Conservation (phyloP, 139 green algal genomes). For the Chlorella ohadii region DNA sequence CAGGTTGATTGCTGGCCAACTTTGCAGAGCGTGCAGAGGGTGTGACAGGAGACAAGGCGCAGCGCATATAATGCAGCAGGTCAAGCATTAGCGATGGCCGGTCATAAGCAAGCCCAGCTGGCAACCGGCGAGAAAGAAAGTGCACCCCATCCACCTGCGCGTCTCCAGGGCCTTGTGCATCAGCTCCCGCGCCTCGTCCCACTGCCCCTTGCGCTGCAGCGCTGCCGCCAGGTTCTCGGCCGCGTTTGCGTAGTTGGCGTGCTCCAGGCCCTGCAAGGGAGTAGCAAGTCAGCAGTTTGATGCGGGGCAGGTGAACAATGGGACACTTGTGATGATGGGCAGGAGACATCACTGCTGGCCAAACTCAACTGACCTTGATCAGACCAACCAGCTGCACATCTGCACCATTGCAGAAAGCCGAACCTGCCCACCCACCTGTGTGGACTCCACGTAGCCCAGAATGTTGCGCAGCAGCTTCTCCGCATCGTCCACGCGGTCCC, state of each 20-base stretch:
- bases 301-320: not conserved
- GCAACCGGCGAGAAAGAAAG: no score
- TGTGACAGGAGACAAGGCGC: no score
- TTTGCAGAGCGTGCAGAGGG: no score
- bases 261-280: constrained; percentile 38
- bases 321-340: no score
- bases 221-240: constrained; percentile 32
- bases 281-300: no score
- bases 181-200: constrained; percentile 28
- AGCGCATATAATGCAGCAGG: no score
- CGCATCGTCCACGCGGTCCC: not conserved
- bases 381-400: not conserved
- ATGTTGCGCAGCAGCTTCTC: constrained; percentile 29
- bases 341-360: no score
- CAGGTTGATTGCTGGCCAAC: no score
- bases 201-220: constrained; percentile 15
- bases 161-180: constrained; percentile 28
- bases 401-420: not conserved
- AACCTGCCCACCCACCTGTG: constrained; percentile 4
- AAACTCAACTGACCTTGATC: no score
- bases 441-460: constrained; percentile 16
- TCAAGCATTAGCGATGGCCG: no score
- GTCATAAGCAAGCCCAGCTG: no score
- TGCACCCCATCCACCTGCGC: not conserved
- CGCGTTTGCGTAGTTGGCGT: constrained; percentile 11